phyloP scores from a whole-genome alignment of 257 asterid species.

The Primulina huaijiensis region DNA sequence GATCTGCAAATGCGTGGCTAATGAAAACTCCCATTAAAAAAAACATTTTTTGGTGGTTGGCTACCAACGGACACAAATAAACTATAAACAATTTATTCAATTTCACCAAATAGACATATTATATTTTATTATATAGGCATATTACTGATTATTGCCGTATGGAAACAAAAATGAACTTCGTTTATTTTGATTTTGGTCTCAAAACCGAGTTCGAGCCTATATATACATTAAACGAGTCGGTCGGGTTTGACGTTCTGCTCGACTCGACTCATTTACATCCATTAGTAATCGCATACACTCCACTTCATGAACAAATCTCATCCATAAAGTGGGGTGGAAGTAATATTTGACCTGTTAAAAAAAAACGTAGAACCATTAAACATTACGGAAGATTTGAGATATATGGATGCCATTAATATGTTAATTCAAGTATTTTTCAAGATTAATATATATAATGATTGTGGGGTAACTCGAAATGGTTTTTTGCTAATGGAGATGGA shows the following conservation, averaged over 20 bases:
- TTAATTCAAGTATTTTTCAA: constrained; percentile 12
- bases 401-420: no score
- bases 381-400: no score
- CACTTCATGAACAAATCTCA: no score
- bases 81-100: not conserved
- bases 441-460: constrained; percentile 29
- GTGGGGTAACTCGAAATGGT: constrained; percentile 35
- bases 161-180: not conserved
- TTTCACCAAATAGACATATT: not conserved
- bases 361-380: no score
- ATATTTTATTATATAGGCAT: not conserved
- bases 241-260: no score
- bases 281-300: no score
- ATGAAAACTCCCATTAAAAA: constrained; percentile 36
- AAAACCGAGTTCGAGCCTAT: no score
- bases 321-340: no score
- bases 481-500: constrained; percentile 48
- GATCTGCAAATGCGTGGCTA: constrained; percentile 40
- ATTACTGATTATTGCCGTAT: not conserved
- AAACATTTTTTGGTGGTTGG: constrained; percentile 25
- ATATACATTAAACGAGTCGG: no score
- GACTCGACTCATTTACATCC: no score
- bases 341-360: no score
- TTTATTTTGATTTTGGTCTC: no score
- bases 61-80: constrained; percentile 34